These are phyloP conservation scores for Lachancea fermentati DNA, from an alignment of 805 yeast species.

Conservation along the genomic window DNA sequence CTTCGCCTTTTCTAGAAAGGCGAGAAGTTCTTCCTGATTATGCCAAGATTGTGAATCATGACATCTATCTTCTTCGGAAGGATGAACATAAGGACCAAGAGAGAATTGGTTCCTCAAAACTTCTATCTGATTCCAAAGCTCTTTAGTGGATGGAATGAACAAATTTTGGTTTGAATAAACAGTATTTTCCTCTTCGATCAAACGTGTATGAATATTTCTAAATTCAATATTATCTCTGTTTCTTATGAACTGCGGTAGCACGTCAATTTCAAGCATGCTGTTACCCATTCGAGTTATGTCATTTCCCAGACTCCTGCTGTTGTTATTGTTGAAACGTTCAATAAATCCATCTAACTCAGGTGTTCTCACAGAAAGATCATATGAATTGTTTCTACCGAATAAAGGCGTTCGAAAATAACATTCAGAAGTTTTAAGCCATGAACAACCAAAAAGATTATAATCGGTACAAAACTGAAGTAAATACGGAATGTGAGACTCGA, in stretches of 20 bases:
- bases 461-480: conserved; percentile 75
- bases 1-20: conserved; percentile 31
- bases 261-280: conserved; percentile 67
- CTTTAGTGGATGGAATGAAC: conserved; percentile 43
- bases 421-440: conserved; percentile 52
- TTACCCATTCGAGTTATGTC: conserved; percentile 50
- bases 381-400: conserved; percentile 29
- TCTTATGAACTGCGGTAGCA: conserved; percentile 50
- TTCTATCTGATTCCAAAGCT: conserved; percentile 53
- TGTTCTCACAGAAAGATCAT: conserved; percentile 27
- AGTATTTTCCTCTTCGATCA: conserved; percentile 31
- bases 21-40: conserved; percentile 35
- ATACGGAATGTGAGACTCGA: conserved; percentile 78
- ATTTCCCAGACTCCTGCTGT: conserved; percentile 14
- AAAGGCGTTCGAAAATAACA: conserved; percentile 57
- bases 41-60: conserved; percentile 35
- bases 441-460: conserved; percentile 78
- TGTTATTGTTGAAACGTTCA: conserved; percentile 18
- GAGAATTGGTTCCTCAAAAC: conserved; percentile 43
- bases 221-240: conserved; percentile 46
- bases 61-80: conserved; percentile 26
- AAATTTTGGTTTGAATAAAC: conserved; percentile 13
- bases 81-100: conserved; percentile 27
- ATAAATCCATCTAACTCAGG: conserved; percentile 33
- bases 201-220: conserved; percentile 46